Evolutionary conservation across 2,329 filamentous ascomycete genomes (phyloP).

Genomic region (Pseudocercospora fijiensis): DNA sequence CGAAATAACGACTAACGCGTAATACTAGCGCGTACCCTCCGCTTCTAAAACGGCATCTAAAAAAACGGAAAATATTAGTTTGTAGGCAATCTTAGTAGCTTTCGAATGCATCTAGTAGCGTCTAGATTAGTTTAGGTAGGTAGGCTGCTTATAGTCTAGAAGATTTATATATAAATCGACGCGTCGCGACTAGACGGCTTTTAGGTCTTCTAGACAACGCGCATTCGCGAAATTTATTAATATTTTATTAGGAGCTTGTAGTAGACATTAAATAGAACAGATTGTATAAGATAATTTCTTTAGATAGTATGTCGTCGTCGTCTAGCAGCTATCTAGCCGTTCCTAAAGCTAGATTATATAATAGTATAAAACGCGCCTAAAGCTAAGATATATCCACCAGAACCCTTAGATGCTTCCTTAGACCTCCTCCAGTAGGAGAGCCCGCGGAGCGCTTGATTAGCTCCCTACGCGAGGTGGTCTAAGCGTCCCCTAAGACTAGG

Average conservation of each 20-base stretch:
- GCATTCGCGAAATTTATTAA: background rate
- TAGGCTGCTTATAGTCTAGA: background rate
- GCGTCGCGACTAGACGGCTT: background rate
- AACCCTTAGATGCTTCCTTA: background rate
- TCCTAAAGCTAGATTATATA: background rate
- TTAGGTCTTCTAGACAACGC: background rate
- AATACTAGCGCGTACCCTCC: too few relatives aligned
- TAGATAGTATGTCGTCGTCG: background rate
- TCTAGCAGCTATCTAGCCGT: background rate
- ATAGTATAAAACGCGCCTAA: background rate
- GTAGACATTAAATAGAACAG: background rate
- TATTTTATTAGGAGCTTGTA: background rate
- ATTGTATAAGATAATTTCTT: background rate
- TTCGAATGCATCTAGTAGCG: background rate
- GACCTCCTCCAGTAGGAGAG: background rate
- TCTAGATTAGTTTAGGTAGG: background rate
- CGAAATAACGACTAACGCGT: too few relatives aligned
- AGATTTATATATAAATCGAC: background rate
- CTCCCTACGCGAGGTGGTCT: too few relatives aligned
- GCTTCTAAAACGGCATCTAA: too few relatives aligned
- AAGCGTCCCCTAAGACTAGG: background rate
- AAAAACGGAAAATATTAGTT: background rate
- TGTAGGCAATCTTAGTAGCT: background rate
- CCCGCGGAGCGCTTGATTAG: background rate
- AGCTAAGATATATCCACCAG: background rate